phyloP scores from a whole-genome alignment of 2,329 filamentous ascomycete genomes.

The Botryotinia narcissicola region DNA sequence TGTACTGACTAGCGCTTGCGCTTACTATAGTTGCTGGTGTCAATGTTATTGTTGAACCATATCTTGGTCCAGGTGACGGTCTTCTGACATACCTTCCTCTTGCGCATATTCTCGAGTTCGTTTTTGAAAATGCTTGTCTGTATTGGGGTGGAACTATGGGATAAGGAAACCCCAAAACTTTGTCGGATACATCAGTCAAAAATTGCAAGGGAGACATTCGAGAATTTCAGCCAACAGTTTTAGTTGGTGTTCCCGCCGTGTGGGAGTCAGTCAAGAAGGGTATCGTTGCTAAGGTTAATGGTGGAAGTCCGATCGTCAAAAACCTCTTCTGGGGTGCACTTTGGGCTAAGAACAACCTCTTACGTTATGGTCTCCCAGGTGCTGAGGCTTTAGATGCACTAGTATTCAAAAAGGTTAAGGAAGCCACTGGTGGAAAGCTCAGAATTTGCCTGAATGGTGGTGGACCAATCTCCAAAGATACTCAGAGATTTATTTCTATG shows the following conservation, averaged over 20 bases:
- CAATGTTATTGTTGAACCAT: slow-evolving; percentile 69
- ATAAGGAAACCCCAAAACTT: slow-evolving; percentile 84
- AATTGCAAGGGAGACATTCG: slow-evolving; percentile 93
- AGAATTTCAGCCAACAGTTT: slow-evolving; percentile 81
- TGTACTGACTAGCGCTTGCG: slow-evolving; percentile 11
- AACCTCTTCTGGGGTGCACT: slow-evolving; percentile 74
- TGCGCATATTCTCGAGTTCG: slow-evolving; percentile 93
- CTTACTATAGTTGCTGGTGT: slow-evolving; percentile 67
- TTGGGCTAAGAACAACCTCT: slow-evolving; percentile 57
- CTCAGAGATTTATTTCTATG: slow-evolving; percentile 86
- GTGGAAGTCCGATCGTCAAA: slow-evolving; percentile 65
- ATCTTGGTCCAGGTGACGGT: slow-evolving; percentile 72
- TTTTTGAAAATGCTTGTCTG: slow-evolving; percentile 86
- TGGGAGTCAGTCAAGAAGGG: slow-evolving; percentile 98
- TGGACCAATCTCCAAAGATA: slow-evolving; percentile 83
- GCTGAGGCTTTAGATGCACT: slow-evolving; percentile 71
- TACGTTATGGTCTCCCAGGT: slow-evolving; percentile 60
- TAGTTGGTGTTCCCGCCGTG: slow-evolving; percentile 92
- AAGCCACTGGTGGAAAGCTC: slow-evolving; percentile 82
- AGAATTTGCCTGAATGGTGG: slow-evolving; percentile 93
- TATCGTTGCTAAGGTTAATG: slow-evolving; percentile 67
- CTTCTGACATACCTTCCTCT: slow-evolving; percentile 89
- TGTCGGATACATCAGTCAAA: slow-evolving; percentile 79
- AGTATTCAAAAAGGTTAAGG: slow-evolving; percentile 89
- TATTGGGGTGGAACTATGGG: slow-evolving; percentile 89